These are phyloP conservation scores for Dicorynia guianensis DNA, from an alignment of 306 rosid species.

Conservation along the genomic window DNA sequence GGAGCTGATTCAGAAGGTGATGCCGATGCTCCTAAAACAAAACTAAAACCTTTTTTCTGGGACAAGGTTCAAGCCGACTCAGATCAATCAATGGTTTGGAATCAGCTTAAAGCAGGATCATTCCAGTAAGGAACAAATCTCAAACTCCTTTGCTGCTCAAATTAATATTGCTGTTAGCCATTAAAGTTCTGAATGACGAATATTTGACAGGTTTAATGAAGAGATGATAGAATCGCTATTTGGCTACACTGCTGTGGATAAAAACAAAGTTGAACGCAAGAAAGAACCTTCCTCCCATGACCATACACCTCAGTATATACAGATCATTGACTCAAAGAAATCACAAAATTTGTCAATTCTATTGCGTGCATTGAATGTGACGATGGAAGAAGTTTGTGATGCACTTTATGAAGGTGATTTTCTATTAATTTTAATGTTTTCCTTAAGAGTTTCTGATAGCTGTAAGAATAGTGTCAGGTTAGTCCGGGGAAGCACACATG, in stretches of 20 bases:
- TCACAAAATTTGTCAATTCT: slow-evolving; percentile 86
- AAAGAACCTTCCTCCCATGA: slow-evolving; percentile 72
- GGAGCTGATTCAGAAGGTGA: slow-evolving; percentile 58
- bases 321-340: slow-evolving; percentile 79
- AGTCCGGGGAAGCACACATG: slow-evolving; percentile 6
- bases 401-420: slow-evolving; percentile 85
- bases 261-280: slow-evolving; percentile 54
- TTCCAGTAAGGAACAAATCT: slow-evolving; percentile 81
- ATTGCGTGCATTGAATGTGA: slow-evolving; percentile 87
- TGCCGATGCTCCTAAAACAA: slow-evolving; percentile 71
- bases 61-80: slow-evolving; percentile 96
- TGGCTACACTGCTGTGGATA: slow-evolving; percentile 73
- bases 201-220: slow-evolving; percentile 78
- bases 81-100: slow-evolving; percentile 98
- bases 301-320: slow-evolving; percentile 65
- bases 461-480: slow-evolving; percentile 18
- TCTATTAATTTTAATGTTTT: slow-evolving; percentile 22
- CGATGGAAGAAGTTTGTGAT: slow-evolving; percentile 87
- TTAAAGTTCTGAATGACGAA: slow-evolving; percentile 37
- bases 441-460: slow-evolving; percentile 22
- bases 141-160: slow-evolving; percentile 21
- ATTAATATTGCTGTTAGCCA: slow-evolving; percentile 38
- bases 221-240: slow-evolving; percentile 95
- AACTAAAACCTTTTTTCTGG: slow-evolving; percentile 98
- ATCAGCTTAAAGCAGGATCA: slow-evolving; percentile 91